phyloP scores from a whole-genome alignment of 495 filamentous ascomycete genomes.

The Ascobolus immersus region DNA sequence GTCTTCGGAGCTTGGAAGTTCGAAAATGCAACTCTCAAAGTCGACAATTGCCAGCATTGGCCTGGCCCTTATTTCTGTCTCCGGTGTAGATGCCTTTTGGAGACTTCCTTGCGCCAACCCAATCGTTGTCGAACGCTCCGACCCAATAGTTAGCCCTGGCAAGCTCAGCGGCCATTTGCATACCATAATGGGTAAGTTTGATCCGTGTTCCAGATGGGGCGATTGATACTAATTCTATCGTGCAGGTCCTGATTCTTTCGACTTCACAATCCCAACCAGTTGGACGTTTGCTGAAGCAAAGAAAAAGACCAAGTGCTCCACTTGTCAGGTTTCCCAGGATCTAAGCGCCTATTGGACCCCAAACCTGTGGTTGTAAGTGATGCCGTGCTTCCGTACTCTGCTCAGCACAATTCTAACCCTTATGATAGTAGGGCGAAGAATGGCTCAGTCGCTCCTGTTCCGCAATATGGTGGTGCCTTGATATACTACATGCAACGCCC shows the following conservation, averaged over 20 bases:
- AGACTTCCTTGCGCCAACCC: not conserved
- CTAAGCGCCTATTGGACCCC: conserved; percentile 61
- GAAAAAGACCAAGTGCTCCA: conserved; percentile 38
- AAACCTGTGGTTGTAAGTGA: conserved; percentile 30
- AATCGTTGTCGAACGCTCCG: conserved; percentile 17
- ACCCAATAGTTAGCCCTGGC: conserved; percentile 43
- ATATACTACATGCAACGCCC: conserved; percentile 44
- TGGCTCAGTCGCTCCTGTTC: conserved; percentile 39
- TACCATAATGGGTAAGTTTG: conserved; percentile 33
- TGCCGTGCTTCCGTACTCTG: not conserved
- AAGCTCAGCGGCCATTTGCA: conserved; percentile 39
- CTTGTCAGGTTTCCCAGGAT: conserved; percentile 38
- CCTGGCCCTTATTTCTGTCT: too few relatives aligned
- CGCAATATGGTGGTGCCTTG: conserved; percentile 36
- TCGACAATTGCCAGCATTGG: too few relatives aligned
- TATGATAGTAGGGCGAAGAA: conserved; percentile 27
- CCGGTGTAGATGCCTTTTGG: not conserved
- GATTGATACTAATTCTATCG: not conserved
- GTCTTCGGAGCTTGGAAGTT: too few relatives aligned
- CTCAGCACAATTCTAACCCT: not conserved
- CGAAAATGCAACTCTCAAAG: too few relatives aligned
- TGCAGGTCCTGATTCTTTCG: conserved; percentile 32
- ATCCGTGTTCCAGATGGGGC: not conserved
- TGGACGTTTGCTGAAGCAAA: too few relatives aligned
- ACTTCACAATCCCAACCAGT: conserved; percentile 34